Evolutionary conservation across 2,329 filamentous ascomycete species (phyloP), one percentile per base, ranked within the genome.

Genomic region (Fusarium graminum): DNA sequence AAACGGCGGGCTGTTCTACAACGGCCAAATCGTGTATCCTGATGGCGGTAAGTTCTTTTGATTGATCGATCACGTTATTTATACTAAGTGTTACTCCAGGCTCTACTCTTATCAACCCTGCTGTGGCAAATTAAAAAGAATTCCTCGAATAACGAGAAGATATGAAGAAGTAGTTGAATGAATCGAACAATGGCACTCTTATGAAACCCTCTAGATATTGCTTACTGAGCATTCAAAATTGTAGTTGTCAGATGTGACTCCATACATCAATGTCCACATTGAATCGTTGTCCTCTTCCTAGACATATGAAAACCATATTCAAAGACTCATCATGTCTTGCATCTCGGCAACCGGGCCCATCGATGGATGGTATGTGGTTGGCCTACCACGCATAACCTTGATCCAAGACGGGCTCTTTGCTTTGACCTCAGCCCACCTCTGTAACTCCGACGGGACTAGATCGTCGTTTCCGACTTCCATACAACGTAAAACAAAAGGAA

Each of bases 321-420:
- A 55, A 19, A 63, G 50, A 22, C 41, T 52, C 61, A 64, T 64
- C 52, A 64, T 63, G 4, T 63, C 61, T 4, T 34, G n/a, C 61
- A 64, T 64, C 16, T 63, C 53, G 10, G 29, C 53, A 44, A 63
- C 41, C 22, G 62, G 59, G 1, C 62, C 62, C 62, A 65, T 63
- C 3, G 62, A 63, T 32, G 59, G 62, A 40, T 65, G 34, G 30
- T 59, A 59, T 7, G 19, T 46, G 3, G 62, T 65, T 3, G 59
- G 54, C 30, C 42, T 53, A 12, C 62, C 59, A 17, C 42, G 59
- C 62, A 60, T 65, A 14, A 65, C 59, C 14, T 11, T 64, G 13
- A 52, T 30, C 59, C 62, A 65, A 6, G 44, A 38, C 2, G 50
- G 38, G 22, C 59, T 55, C 14, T 55, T 59, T 30, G 41, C 49